Evolutionary conservation across 805 yeast species (phyloP).

Genomic region (Schizosaccharomyces cryophilus): DNA sequence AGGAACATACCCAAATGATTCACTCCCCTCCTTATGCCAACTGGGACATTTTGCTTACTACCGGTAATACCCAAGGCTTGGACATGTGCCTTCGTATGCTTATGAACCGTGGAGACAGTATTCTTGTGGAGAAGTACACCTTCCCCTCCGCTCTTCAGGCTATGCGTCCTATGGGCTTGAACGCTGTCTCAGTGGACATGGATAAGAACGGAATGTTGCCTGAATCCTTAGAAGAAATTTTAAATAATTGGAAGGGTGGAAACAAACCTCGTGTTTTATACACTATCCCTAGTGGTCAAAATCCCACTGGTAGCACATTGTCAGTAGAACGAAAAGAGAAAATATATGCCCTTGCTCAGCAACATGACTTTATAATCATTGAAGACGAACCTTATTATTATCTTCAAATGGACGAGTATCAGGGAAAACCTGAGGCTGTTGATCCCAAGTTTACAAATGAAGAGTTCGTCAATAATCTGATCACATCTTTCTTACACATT

Average conservation of each 20-base stretch:
- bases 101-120: constrained; percentile 54
- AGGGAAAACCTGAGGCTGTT: constrained; percentile 5
- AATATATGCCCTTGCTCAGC: constrained; percentile 35
- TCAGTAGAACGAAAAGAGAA: constrained; percentile 29
- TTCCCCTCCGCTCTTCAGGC: constrained; percentile 72
- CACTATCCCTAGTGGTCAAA: constrained; percentile 61
- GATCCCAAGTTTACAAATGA: constrained; percentile 18
- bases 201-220: constrained; percentile 64
- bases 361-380: constrained; percentile 43
- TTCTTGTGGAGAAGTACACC: constrained; percentile 58
- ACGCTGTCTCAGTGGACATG: constrained; percentile 47
- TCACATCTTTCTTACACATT: constrained; percentile 40
- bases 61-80: constrained; percentile 78
- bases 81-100: constrained; percentile 68
- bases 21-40: constrained; percentile 31
- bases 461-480: constrained; percentile 25
- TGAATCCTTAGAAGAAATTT: constrained; percentile 31
- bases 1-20: constrained; percentile 30
- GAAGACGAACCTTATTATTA: constrained; percentile 81
- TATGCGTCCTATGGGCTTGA: constrained; percentile 46
- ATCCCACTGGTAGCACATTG: constrained; percentile 58
- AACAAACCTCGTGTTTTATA: constrained; percentile 34
- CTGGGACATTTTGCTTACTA: constrained; percentile 49
- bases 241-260: constrained; percentile 42
- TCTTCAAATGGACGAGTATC: constrained; percentile 24